Base-by-base conservation (phyloP, 2,329 filamentous ascomycete species). In the Botrytis medusae region DNA sequence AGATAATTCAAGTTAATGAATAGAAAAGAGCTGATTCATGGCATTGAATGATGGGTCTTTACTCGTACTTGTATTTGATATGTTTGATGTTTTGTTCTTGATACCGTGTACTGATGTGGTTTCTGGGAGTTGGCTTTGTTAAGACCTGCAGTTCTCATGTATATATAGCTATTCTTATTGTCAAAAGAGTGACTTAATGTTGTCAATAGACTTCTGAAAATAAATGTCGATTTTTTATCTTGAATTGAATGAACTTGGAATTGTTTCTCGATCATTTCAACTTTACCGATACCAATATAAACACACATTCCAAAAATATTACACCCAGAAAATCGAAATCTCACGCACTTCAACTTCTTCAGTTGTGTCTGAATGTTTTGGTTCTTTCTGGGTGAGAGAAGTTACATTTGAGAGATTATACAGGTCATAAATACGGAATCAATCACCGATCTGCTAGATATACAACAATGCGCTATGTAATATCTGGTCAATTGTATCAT, bases 311-410 rank as follows among this genome's bases (percentile, higher is more conserved):
- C 7, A 7, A 48, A 48, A 9, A 48, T 44, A 44, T 22, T 22
- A 10, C 16, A 0, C 2, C 1, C 46, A 25, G 10, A 1, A 25
- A 48, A 10, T 48, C 22, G 22, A 48, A 22, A 46, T 8, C 18
- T 46, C 44, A 9, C 44, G 7, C 44, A 2, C 6, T 16, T 22
- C 7, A 0, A 46, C 7, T 1, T 22, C 18, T 8, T 22, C 6
- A 0, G 16, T 46, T 0, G 6, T 46, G 0, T 0, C 8, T 4
- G 44, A 46, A 10, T 25, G 9, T 51, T 2, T 25, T 51, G 25
- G 51, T 29, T 29, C 10, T 16, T 1, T 46, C 12, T 1, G 10
- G 1, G n/a, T 14, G 25, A 51, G 48, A 51, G 25, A 16, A 3
- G 12, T 0, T 6, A 1, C 1, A n/a, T 51, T n/a, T 5, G 25